Evolutionary conservation across 2,329 filamentous ascomycete genomes (phyloP).

Genomic region (Torrubiella hemipterigena): DNA sequence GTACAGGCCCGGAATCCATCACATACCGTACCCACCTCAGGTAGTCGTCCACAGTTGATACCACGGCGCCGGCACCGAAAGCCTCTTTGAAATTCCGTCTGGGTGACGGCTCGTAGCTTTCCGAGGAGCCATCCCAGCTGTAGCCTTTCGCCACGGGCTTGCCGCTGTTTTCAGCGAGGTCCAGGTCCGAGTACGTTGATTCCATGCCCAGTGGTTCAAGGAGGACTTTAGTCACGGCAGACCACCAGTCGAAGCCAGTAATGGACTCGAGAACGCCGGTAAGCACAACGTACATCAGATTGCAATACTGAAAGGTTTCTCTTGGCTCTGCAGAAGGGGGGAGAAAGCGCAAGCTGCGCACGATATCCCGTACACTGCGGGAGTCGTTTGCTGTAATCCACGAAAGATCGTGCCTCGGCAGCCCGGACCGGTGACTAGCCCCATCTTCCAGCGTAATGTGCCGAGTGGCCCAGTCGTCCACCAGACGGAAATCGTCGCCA

Average conservation of each 20-base stretch:
- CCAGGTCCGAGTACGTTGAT: slow-evolving; percentile 22
- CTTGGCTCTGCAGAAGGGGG: slow-evolving; percentile 30
- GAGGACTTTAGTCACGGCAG: slow-evolving; percentile 26
- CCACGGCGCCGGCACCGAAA: slow-evolving; percentile 26
- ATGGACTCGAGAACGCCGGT: slow-evolving; percentile 32
- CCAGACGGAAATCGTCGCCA: slow-evolving; percentile 38
- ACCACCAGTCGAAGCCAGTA: slow-evolving; percentile 22
- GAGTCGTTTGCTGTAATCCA: slow-evolving; percentile 16
- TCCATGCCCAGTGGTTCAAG: slow-evolving; percentile 35
- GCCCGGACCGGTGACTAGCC: slow-evolving; percentile 38
- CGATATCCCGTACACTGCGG: slow-evolving; percentile 21
- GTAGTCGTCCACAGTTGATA: slow-evolving; percentile 39
- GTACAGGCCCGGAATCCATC: slow-evolving; percentile 38
- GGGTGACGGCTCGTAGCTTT: slow-evolving; percentile 11
- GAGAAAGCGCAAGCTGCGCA: slow-evolving; percentile 32
- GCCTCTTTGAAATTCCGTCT: slow-evolving; percentile 14
- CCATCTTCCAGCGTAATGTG: slow-evolving; percentile 43
- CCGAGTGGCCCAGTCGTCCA: slow-evolving; percentile 30
- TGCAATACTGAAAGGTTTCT: slow-evolving; percentile 34
- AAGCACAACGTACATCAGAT: slow-evolving; percentile 34
- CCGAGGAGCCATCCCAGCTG: slow-evolving; percentile 24
- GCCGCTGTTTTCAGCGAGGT: slow-evolving; percentile 12
- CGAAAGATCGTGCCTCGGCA: slow-evolving; percentile 21
- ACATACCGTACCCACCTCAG: no score
- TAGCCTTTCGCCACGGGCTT: slow-evolving; percentile 29